Percentiles rank a stretch among this genome's conserved stretches.
phyloP scores from a whole-genome alignment of 2,329 filamentous ascomycete species.

The Parafenestella ontariensis region DNA sequence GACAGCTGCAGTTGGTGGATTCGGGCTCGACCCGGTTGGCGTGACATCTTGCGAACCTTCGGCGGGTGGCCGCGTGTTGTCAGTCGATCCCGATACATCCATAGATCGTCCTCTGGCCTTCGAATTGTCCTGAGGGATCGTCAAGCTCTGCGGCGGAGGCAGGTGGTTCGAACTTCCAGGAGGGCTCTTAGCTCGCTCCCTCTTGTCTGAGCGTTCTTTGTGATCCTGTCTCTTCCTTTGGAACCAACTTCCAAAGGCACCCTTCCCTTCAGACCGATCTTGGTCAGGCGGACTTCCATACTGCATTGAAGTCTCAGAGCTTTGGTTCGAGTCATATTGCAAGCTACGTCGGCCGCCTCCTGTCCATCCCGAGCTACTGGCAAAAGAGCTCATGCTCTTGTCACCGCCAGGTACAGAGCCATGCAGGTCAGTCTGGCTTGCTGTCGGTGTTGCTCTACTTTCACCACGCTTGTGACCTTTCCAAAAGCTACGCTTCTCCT shows the following conservation, averaged over 20 bases:
- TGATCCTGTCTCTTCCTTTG: constrained; percentile 69
- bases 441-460: constrained; percentile 44
- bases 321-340: constrained; percentile 41
- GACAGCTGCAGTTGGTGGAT: background rate
- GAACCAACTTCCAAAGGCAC: constrained; percentile 69
- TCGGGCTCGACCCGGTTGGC: constrained; percentile 18
- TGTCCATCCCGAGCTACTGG: constrained; percentile 41
- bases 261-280: constrained; percentile 61
- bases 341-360: constrained; percentile 39
- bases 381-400: constrained; percentile 50
- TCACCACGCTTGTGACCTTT: constrained; percentile 63
- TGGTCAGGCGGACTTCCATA: constrained; percentile 42
- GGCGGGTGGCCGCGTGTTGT: constrained; percentile 7
- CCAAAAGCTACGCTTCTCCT: constrained; percentile 73
- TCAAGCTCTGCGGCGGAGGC: constrained; percentile 26
- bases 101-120: constrained; percentile 32
- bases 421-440: constrained; percentile 45
- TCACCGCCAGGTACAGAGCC: constrained; percentile 47
- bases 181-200: constrained; percentile 61
- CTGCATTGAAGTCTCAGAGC: constrained; percentile 35
- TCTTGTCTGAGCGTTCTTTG: constrained; percentile 61
- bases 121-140: constrained; percentile 23
- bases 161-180: constrained; percentile 42
- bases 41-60: constrained; percentile 30
- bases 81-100: constrained; percentile 30